A percentile compares a stretch with the other conserved stretches of the same genome.
These are phyloP conservation scores for Calocybe indica DNA, from an alignment of 768 basidiomycete species.

Conservation along the genomic window DNA sequence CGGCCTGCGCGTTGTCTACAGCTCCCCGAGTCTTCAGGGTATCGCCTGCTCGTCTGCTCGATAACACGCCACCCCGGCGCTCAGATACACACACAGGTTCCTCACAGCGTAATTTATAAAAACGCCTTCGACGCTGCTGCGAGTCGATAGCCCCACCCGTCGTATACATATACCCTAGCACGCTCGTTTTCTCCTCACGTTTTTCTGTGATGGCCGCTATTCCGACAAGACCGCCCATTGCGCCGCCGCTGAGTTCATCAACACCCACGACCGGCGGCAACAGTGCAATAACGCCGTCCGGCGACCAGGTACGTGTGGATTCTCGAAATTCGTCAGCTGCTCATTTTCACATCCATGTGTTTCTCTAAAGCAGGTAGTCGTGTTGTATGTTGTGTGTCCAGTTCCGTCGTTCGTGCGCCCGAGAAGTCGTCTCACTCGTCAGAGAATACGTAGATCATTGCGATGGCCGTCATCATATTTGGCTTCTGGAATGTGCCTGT, in stretches of 20 bases:
- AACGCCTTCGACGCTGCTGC: no score
- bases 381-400: slow-evolving; percentile 66
- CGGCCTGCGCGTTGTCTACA: no score
- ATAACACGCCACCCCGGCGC: no score
- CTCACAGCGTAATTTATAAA: no score
- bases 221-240: slow-evolving; percentile 32
- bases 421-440: slow-evolving; percentile 3
- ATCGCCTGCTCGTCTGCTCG: no score
- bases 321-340: not conserved
- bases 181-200: no score
- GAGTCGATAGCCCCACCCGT: no score
- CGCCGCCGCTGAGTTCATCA: slow-evolving; percentile 34
- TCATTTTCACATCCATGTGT: slow-evolving; percentile 10
- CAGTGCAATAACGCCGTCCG: slow-evolving; percentile 53
- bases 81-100: no score
- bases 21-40: no score
- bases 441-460: slow-evolving; percentile 52
- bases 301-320: slow-evolving; percentile 56
- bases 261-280: slow-evolving; percentile 21
- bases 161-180: no score
- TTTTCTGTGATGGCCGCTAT: no score
- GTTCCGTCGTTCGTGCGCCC: not conserved
- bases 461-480: slow-evolving; percentile 82
- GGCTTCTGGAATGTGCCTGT: slow-evolving; percentile 87
- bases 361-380: slow-evolving; percentile 49